Conservation (phyloP, 1,139 yeast genomes). For the Hyphopichia fennica region DNA sequence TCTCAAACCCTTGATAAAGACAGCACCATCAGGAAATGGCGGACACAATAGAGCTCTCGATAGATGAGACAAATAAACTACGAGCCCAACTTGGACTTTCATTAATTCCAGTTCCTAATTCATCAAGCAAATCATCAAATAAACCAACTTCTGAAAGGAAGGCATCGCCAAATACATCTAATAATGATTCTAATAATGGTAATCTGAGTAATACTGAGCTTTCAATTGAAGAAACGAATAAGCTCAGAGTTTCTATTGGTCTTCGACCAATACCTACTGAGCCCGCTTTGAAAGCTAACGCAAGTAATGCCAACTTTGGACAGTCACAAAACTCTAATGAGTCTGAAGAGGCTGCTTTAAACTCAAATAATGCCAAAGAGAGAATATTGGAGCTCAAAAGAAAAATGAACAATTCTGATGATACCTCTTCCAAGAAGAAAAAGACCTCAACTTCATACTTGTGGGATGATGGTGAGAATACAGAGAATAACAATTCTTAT, state of each 20-base stretch:
- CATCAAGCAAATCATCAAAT: too few species aligned
- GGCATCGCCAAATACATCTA: too few species aligned
- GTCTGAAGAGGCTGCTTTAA: too few species aligned
- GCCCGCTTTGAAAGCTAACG: not conserved
- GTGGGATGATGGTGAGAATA: constrained; percentile 16
- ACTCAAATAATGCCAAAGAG: too few species aligned
- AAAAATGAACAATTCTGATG: too few species aligned
- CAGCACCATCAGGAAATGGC: not conserved
- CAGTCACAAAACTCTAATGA: too few species aligned
- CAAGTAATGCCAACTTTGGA: too few species aligned
- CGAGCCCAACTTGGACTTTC: constrained; percentile 31
- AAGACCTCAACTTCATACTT: constrained; percentile 10
- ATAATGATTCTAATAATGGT: too few species aligned
- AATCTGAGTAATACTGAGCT: constrained; percentile 16
- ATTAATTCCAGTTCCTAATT: constrained; percentile 21
- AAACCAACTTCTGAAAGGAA: too few species aligned
- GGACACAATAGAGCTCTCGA: constrained; percentile 30
- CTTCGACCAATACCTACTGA: constrained; percentile 40
- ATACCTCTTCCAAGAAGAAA: constrained; percentile 15
- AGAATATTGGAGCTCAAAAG: too few species aligned
- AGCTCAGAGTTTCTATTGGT: constrained; percentile 48
- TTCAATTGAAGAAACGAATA: constrained; percentile 55
- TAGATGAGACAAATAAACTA: constrained; percentile 41
- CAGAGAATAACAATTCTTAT: constrained; percentile 33
- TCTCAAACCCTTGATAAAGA: not conserved